A percentile compares a stretch with the other conserved stretches of the same genome.
Conservation (phyloP, 2,329 filamentous ascomycete species). For the Purpureocillium lavendulum region DNA sequence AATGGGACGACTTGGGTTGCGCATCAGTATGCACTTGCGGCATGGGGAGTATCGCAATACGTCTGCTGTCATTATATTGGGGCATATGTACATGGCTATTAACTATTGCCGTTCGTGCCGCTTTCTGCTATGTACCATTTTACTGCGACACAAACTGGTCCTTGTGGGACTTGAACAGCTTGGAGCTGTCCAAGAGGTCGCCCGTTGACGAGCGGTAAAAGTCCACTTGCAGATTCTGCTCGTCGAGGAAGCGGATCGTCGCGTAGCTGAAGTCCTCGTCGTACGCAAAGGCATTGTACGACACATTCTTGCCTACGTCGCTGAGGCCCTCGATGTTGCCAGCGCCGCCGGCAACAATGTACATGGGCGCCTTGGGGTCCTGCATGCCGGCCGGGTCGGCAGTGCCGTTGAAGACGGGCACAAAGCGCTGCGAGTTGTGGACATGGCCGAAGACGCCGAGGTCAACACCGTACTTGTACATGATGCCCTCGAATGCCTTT, state of each 20-base stretch:
- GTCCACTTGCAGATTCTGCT: slow-evolving; percentile 36
- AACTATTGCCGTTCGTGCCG: too few species aligned
- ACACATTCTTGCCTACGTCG: slow-evolving; percentile 28
- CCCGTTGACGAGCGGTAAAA: slow-evolving; percentile 42
- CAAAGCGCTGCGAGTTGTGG: slow-evolving; percentile 48
- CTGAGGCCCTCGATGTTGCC: slow-evolving; percentile 47
- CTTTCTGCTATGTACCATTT: too few species aligned
- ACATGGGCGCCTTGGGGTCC: slow-evolving; percentile 21
- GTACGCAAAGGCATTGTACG: slow-evolving; percentile 39
- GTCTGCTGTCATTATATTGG: too few species aligned
- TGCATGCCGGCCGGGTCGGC: slow-evolving; percentile 27
- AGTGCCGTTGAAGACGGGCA: slow-evolving; percentile 26
- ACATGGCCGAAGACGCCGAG: slow-evolving; percentile 49
- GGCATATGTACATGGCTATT: too few species aligned
- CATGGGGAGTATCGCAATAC: too few species aligned
- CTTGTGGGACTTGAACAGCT: slow-evolving; percentile 38
- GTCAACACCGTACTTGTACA: slow-evolving; percentile 50
- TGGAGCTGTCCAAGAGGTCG: slow-evolving; percentile 35
- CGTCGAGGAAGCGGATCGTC: slow-evolving; percentile 35
- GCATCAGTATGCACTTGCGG: too few species aligned
- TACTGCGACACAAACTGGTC: slow-evolving; percentile 36
- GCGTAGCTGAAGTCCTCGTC: slow-evolving; percentile 45
- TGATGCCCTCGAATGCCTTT: slow-evolving; percentile 40
- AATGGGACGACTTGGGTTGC: too few species aligned
- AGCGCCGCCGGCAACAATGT: slow-evolving; percentile 42